Base-by-base conservation (phyloP, 192 early-diverging fungal species). In the Funneliformis geosporum region DNA sequence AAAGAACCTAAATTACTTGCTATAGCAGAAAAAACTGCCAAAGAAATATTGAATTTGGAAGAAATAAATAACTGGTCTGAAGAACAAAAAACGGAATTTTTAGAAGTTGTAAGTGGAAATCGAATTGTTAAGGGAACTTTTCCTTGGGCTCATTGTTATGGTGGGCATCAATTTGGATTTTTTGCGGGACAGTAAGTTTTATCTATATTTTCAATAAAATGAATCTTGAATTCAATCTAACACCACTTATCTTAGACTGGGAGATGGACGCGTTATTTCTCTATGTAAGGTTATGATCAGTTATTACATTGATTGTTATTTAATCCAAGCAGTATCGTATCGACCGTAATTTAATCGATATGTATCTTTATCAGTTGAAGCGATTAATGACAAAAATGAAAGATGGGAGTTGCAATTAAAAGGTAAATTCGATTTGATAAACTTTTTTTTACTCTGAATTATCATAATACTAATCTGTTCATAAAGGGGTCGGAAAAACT, bases 181-280 rank as follows among this genome's bases (percentile, higher is more conserved):
- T 91, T 91, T 81, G 90, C 91, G 0, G 90, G 87, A 16, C 93
- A 96, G 83, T 55, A 55, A 55, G 50, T 55, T 55, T 55, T 55
- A 21, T 21, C 50, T 55, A 21, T 55, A 55, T 55, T 55, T 21
- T 6, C 2, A 55, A 7, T 0, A 55, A 21, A 55, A 7, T 7
- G 16, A 5, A 55, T 21, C 21, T 50, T 55, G 16, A 55, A 21
- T 18, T 55, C 33, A 55, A 55, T 55, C 16, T 55, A 55, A 55
- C 50, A 55, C 16, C 18, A 55, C 6, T 55, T 55, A 16, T 16
- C 4, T 21, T 14, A 55, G 50, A 18, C 84, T 97, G 8, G 96
- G 96, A 40, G 96, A 98, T 79, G 95, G 95, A 2, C 85, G 95
- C 43, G 95, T 95, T 1, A 92, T 96, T 23, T 91, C 92, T 4